These are phyloP conservation scores for Globisporangium nodosum DNA, from an alignment of 352 stramenopile genomes.

Conservation along the genomic window DNA sequence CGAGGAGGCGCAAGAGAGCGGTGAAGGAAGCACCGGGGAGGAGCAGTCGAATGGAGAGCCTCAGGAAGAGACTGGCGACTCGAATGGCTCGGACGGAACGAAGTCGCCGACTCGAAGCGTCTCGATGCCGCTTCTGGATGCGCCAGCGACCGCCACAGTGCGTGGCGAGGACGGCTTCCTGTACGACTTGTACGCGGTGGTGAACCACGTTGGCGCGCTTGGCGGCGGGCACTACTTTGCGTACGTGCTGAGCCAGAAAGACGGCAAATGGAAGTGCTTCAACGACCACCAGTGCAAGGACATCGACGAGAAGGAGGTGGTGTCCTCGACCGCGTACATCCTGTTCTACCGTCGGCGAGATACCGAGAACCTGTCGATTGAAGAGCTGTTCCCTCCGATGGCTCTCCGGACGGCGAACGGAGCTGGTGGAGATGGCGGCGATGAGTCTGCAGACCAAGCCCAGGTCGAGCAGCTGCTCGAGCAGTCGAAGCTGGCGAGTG, in stretches of 20 bases:
- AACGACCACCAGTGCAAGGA: conserved; percentile 94
- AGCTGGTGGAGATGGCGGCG: conserved; percentile 8
- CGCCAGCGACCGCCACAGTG: conserved; percentile 50
- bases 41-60: background rate
- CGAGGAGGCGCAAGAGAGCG: background rate
- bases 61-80: background rate
- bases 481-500: conserved; percentile 52
- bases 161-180: conserved; percentile 54
- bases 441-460: conserved; percentile 43
- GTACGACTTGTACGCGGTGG: conserved; percentile 97
- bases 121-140: conserved; percentile 36
- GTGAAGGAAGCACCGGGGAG: background rate
- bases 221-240: conserved; percentile 95
- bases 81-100: background rate
- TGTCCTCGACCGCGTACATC: conserved; percentile 86
- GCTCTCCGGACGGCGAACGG: conserved; percentile 19
- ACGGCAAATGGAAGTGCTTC: conserved; percentile 97
- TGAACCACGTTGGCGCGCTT: conserved; percentile 96
- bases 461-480: conserved; percentile 68
- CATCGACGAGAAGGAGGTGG: conserved; percentile 83
- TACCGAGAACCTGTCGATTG: conserved; percentile 52
- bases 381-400: conserved; percentile 72
- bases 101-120: conserved; percentile 6
- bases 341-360: conserved; percentile 87
- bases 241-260: conserved; percentile 72